These are phyloP conservation scores for Mrakiaceae sp. DNA, from an alignment of 1,284 basidiomycete species.

Conservation along the genomic window DNA sequence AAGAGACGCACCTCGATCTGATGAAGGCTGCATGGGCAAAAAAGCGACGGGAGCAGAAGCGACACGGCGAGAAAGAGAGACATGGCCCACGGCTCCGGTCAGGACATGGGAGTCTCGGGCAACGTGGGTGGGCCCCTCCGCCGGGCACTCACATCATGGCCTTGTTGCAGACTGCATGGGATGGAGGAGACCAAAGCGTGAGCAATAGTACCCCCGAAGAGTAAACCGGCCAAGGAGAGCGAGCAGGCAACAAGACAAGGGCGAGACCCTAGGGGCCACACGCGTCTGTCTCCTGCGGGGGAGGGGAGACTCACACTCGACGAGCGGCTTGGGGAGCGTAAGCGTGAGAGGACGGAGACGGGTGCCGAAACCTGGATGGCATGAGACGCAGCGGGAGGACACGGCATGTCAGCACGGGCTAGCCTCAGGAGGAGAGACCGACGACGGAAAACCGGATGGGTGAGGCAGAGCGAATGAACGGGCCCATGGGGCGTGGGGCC, in stretches of 20 bases:
- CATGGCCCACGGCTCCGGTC: neutral
- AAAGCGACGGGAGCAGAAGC: neutral
- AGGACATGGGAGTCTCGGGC: neutral
- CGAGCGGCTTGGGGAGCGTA: slow-evolving; percentile 42
- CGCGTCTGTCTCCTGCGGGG: neutral
- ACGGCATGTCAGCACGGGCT: neutral
- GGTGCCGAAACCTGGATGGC: slow-evolving; percentile 37
- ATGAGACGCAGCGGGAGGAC: neutral
- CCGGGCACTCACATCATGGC: slow-evolving; percentile 15
- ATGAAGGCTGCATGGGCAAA: slow-evolving; percentile 33
- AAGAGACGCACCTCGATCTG: slow-evolving; percentile 36
- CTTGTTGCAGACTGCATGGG: slow-evolving; percentile 16
- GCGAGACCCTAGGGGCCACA: neutral
- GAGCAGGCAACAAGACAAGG: neutral
- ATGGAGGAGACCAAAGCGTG: neutral
- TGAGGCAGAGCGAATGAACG: neutral
- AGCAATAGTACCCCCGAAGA: neutral
- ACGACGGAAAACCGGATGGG: too few relatives aligned
- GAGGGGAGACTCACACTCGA: slow-evolving; percentile 35
- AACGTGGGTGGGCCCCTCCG: neutral
- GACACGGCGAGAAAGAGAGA: neutral
- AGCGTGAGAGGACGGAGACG: slow-evolving; percentile 42
- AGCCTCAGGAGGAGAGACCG: neutral
- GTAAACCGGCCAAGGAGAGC: neutral
- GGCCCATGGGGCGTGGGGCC: neutral